Evolutionary conservation across 371 early-diverging fungal genomes (phyloP), one percentile per base, ranked within the genome.

Genomic region (Cokeromyces recurvatus): DNA sequence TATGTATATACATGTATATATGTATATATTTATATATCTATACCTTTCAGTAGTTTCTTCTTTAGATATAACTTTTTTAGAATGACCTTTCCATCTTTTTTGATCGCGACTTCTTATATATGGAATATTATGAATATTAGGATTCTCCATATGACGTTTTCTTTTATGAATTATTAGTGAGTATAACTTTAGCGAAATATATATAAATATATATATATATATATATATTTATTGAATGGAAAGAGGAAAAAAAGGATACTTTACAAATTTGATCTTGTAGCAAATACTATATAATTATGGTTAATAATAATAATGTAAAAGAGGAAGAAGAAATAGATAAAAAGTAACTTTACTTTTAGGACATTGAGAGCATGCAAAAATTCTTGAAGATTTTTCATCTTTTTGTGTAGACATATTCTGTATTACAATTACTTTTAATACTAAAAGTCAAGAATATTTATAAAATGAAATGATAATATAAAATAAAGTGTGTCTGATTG

Each of bases 21-120:
- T n/a, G n/a, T n/a, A n/a, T n/a, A n/a, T n/a, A n/a, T n/a, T n/a
- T n/a, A n/a, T n/a, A n/a, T n/a, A n/a, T n/a, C n/a, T n/a, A 11
- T 48, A 59, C 65, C 75, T 66, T 53, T 68, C 61, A 6, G 71
- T 75, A 2, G 69, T 75, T 51, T 75, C 71, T 44, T 66, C 68
- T 45, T 67, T 68, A 7, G 69, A 67, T 31, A 65, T 63, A 8
- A 69, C 58, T 43, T 75, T 75, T 50, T 71, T 71, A 29, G 71
- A 62, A 49, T 75, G 75, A 0, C 75, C 75, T 36, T 75, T 68
- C 75, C 75, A 75, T 35, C 75, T 50, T 44, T 75, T 75, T 44
- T 75, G 75, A 48, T 75, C 75, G 23, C 75, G 69, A 32, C 67
- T 58, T 39, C 75, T 62, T 16, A 68, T 65, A 43, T 75, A 75